Conservation (phyloP, 140 eudicot species). For the Bidens hawaiensis region DNA sequence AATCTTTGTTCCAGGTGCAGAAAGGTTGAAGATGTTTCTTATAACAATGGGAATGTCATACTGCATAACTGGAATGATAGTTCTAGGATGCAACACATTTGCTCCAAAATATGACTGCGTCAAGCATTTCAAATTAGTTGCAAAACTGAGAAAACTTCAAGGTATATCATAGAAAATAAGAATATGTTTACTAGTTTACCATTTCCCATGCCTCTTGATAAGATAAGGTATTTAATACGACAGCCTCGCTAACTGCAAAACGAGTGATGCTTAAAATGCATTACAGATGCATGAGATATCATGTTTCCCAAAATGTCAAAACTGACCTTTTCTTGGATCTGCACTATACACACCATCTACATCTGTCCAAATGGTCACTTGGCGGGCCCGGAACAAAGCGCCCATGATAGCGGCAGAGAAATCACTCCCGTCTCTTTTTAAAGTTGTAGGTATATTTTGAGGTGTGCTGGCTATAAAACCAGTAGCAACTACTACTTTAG, state of each 20-base stretch:
- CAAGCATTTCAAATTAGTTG: slow-evolving; percentile 6
- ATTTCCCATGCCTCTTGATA: slow-evolving; percentile 99
- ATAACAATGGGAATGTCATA: slow-evolving; percentile 94
- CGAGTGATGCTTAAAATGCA: slow-evolving; percentile 4
- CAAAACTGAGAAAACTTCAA: slow-evolving; percentile 9
- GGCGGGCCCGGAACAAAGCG: slow-evolving; percentile 74
- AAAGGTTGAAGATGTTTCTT: slow-evolving; percentile 89
- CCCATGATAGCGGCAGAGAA: slow-evolving; percentile 99
- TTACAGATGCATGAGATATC: not conserved
- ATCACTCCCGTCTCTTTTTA: slow-evolving; percentile 96
- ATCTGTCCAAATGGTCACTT: slow-evolving; percentile 98
- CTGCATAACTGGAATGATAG: slow-evolving; percentile 93
- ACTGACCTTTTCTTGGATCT: slow-evolving; percentile 94
- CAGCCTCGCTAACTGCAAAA: slow-evolving; percentile 94
- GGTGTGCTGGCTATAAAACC: slow-evolving; percentile 96
- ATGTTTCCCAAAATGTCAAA: not conserved
- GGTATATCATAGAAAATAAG: slow-evolving; percentile 14
- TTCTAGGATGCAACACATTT: slow-evolving; percentile 96
- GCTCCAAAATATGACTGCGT: slow-evolving; percentile 99
- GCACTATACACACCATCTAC: slow-evolving; percentile 99
- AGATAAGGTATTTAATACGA: slow-evolving; percentile 65
- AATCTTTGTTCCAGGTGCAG: slow-evolving; percentile 93
- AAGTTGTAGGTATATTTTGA: slow-evolving; percentile 87
- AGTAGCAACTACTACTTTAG: slow-evolving; percentile 74
- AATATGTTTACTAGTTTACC: slow-evolving; percentile 54